Conservation (phyloP, 305 asterid genomes). For the Plantago lanceolata region DNA sequence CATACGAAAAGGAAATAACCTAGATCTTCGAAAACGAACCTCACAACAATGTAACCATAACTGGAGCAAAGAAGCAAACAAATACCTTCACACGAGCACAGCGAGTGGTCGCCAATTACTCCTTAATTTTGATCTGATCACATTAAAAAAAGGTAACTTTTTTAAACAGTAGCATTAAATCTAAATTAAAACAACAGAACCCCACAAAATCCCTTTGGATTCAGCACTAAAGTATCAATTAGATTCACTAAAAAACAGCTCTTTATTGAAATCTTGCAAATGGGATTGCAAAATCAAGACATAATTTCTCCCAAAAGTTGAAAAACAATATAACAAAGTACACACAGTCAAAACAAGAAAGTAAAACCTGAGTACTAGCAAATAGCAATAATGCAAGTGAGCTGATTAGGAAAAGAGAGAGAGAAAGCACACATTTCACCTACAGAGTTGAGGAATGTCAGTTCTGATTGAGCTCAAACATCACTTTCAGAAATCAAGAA, state of each 20-base stretch:
- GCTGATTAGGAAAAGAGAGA: not conserved
- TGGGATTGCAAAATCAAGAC: slow-evolving; percentile 26
- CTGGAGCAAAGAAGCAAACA: slow-evolving; percentile 27
- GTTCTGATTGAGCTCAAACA: slow-evolving; percentile 33
- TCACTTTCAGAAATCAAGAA: slow-evolving; percentile 35
- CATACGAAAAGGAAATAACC: slow-evolving; percentile 10
- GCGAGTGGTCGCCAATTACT: slow-evolving; percentile 21
- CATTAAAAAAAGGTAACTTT: slow-evolving; percentile 25
- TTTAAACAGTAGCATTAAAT: slow-evolving; percentile 28
- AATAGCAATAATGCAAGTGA: slow-evolving; percentile 25
- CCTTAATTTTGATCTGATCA: slow-evolving; percentile 29
- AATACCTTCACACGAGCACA: slow-evolving; percentile 30
- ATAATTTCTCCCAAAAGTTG: slow-evolving; percentile 28
- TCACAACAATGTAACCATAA: slow-evolving; percentile 21
- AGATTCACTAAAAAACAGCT: slow-evolving; percentile 21
- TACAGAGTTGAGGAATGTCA: slow-evolving; percentile 30
- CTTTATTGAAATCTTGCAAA: slow-evolving; percentile 33
- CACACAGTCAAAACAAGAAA: slow-evolving; percentile 18
- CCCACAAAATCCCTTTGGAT: slow-evolving; percentile 35
- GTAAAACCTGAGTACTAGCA: slow-evolving; percentile 24
- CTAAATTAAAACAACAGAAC: slow-evolving; percentile 26
- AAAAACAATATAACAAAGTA: slow-evolving; percentile 27
- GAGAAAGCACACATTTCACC: slow-evolving; percentile 16
- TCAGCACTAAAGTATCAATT: slow-evolving; percentile 25
- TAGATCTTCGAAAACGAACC: slow-evolving; percentile 42